phyloP scores from a whole-genome alignment of 2,329 filamentous ascomycete genomes.

The Tolypocladium album region DNA sequence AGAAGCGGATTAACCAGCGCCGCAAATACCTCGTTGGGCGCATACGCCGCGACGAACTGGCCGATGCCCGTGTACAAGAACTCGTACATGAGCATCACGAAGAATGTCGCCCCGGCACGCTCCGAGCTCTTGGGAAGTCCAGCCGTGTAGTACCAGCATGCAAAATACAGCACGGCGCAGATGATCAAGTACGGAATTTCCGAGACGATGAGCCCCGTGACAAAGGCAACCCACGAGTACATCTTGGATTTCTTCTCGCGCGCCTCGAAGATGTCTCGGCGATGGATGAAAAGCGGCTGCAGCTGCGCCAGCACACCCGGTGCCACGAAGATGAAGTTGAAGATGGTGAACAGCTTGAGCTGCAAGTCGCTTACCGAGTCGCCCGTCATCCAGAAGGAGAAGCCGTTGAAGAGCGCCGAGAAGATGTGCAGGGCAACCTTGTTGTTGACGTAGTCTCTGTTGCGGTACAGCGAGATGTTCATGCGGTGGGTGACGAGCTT shows the following conservation, averaged over 20 bases:
- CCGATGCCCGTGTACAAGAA: constrained; percentile 51
- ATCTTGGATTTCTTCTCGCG: constrained; percentile 52
- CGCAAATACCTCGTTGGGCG: constrained; percentile 50
- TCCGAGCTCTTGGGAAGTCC: constrained; percentile 33
- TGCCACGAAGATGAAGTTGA: constrained; percentile 54
- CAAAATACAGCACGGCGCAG: constrained; percentile 35
- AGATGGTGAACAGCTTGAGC: constrained; percentile 46
- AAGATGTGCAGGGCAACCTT: constrained; percentile 47
- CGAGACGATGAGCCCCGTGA: constrained; percentile 38
- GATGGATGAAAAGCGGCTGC: constrained; percentile 46
- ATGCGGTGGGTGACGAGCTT: constrained; percentile 53
- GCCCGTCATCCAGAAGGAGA: constrained; percentile 50
- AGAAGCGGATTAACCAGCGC: constrained; percentile 45
- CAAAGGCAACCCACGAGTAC: constrained; percentile 49
- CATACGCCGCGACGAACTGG: constrained; percentile 52
- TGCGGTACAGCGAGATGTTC: constrained; percentile 53
- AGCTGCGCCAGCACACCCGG: constrained; percentile 47
- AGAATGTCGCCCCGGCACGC: constrained; percentile 40
- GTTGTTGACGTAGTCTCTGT: constrained; percentile 55
- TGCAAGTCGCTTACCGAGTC: constrained; percentile 39
- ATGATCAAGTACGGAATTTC: constrained; percentile 35
- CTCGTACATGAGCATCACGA: constrained; percentile 48
- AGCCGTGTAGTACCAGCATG: constrained; percentile 48
- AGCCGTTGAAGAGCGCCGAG: constrained; percentile 48
- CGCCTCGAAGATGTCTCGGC: constrained; percentile 45